Evolutionary conservation across 306 rosid genomes (phyloP).

Genomic region (Cucurbita pepo): DNA sequence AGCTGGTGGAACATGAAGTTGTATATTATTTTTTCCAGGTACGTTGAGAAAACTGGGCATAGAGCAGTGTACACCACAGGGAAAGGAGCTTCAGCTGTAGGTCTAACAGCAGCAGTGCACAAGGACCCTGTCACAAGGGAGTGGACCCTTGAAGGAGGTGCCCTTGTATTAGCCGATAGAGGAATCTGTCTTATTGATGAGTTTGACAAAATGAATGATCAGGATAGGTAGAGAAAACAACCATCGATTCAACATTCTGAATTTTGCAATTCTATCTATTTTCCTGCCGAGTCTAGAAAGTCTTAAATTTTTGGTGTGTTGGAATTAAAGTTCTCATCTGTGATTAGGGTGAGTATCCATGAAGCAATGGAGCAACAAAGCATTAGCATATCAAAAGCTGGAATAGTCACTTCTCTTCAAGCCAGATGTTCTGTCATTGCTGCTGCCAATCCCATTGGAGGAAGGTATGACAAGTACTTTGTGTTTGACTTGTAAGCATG

Average conservation of each 20-base stretch:
- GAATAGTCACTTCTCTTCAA: slow-evolving; percentile 96
- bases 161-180: slow-evolving; percentile 93
- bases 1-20: not conserved
- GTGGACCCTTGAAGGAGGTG: slow-evolving; percentile 99
- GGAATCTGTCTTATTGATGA: slow-evolving; percentile 98
- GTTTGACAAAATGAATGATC: slow-evolving; percentile 99
- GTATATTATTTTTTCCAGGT: slow-evolving; percentile 22
- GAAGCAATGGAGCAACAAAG: slow-evolving; percentile 99
- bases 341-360: slow-evolving; percentile 90
- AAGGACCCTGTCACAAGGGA: slow-evolving; percentile 96
- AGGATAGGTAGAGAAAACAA: slow-evolving; percentile 54
- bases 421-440: slow-evolving; percentile 98
- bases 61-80: slow-evolving; percentile 99
- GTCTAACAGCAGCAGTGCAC: slow-evolving; percentile 98
- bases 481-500: not conserved
- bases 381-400: slow-evolving; percentile 96
- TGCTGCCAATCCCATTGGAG: slow-evolving; percentile 97
- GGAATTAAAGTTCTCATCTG: not conserved
- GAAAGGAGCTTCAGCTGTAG: slow-evolving; percentile 99
- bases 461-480: slow-evolving; percentile 43
- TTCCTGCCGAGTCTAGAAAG: not conserved
- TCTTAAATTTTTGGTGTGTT: not conserved
- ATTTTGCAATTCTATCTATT: not conserved
- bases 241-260: not conserved
- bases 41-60: slow-evolving; percentile 94